Percentiles rank a stretch among this genome's conserved stretches.
phyloP scores from a whole-genome alignment of 176 grass and related monocot species.

The Alloteropsis semialata region DNA sequence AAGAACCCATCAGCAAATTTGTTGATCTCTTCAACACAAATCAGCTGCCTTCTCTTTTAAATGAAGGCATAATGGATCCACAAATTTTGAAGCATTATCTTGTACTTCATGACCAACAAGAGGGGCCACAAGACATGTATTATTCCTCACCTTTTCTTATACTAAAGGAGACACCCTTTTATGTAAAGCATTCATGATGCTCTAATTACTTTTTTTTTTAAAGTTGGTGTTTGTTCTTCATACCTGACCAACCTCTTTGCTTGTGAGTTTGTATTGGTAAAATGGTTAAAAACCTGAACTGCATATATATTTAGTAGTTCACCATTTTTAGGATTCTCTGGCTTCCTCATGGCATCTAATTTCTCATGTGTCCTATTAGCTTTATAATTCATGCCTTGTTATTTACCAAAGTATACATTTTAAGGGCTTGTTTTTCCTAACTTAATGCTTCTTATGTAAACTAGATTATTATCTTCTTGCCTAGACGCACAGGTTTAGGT shows the following conservation, averaged over 20 bases:
- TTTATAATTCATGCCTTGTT: background rate
- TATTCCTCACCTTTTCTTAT: constrained; percentile 25
- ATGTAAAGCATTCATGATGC: constrained; percentile 17
- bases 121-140: constrained; percentile 89
- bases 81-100: constrained; percentile 97
- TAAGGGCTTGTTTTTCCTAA: constrained; percentile 7
- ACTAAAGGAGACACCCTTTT: background rate
- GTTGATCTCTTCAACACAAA: constrained; percentile 84
- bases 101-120: constrained; percentile 93
- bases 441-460: background rate
- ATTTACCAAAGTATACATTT: constrained; percentile 4
- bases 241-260: background rate
- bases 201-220: constrained; percentile 1
- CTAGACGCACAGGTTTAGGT: background rate
- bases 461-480: background rate
- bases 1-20: constrained; percentile 84
- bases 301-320: background rate
- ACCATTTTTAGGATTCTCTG: background rate
- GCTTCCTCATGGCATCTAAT: background rate
- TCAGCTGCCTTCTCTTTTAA: constrained; percentile 83
- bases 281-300: background rate
- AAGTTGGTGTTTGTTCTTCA: background rate
- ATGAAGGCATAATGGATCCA: constrained; percentile 96
- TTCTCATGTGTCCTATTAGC: background rate
- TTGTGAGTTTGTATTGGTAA: constrained; percentile 14